Base-by-base conservation (phyloP, 2,329 filamentous ascomycete species). In the Nigrospora osmanthi region DNA sequence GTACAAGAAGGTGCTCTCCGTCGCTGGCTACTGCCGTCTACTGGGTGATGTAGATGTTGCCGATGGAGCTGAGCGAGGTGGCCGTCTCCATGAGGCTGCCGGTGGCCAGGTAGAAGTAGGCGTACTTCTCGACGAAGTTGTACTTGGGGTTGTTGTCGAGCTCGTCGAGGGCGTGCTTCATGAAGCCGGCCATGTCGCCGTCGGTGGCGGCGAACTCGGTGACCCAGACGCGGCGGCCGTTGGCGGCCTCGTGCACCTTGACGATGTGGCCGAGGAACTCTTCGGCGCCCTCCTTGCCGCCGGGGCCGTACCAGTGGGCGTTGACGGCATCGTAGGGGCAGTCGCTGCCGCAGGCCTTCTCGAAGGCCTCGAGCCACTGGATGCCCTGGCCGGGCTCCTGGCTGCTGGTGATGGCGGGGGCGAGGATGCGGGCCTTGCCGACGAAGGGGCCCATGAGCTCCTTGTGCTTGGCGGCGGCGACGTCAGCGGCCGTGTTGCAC, bases 351-450 rank as follows among this genome's bases (percentile, higher is more conserved):
- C 81, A 85, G 5, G 70, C 69, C 7, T 50, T 47, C 48, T 83
- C 60, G 62, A 75, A 85, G 36, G 59, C 46, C 47, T 63, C 59
- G 44, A 85, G 70, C 74, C 78, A 85, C 45, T 68, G 57, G 41
- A 81, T 61, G 57, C 81, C 81, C 63, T 76, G 58, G 54, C 66
- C 64, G 2, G 60, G 31, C 19, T 59, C 50, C 42, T 66, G 65
- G 55, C 76, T 78, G 73, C 83, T 84, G 63, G 76, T 79, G 57
- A 85, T 73, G 52, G 80, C 69, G 14, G 81, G 81, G 2, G 79
- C 61, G 52, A 77, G 70, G 51, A 85, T 75, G 46, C 68, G 65
- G 47, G 69, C 76, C 57, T 72, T 63, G 58, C 68, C 70, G n/a
- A 62, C 54, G 59, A 74, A 81, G 17, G 70, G 69, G 66, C 76